Evolutionary conservation across 345 rosid genomes (phyloP), one percentile per base, ranked within the genome.

Genomic region (Rubroshorea leprosula): DNA sequence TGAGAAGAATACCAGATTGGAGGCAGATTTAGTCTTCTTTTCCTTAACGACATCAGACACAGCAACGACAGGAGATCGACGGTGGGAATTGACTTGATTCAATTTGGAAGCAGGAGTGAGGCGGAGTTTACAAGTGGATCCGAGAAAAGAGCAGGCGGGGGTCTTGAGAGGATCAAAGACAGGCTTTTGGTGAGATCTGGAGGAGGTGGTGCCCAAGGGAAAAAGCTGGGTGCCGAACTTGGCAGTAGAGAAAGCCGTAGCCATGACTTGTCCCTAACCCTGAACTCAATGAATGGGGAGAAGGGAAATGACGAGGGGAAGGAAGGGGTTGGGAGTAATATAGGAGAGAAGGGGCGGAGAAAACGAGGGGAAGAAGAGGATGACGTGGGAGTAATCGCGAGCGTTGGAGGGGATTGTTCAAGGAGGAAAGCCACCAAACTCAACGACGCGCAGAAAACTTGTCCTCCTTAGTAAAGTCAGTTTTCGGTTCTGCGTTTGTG

Each of bases 11-110:
- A 81, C 86, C 83, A 74, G 69, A 71, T 63, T 80, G 65, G 76
- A 29, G 66, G 27, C 14, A 10, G 74, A 58, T 19, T 81, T 81
- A 70, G 49, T 43, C 73, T 76, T 80, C 83, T 80, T 87, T 53
- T 79, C 83, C 77, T 77, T 76, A 50, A 62, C 45, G 14, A 53
- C 51, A 54, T 62, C 59, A 41, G 66, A 62, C 15, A 62, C 53
- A 49, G 66, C 66, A 23, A 45, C 35, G 8, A 62, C 52, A 17
- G 56, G 51, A 15, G 66, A 62, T 62, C 59, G 59, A 62, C 31
- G 59, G 45, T 3, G 44, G 59, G 31, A 51, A 27, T 12, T 24
- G 26, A 13, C 54, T 0, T 50, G 54, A 22, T 15, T 52, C 8
- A 54, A 54, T 46, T 44, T 53, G 27, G 23, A 21, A 5, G 66